These are phyloP conservation scores for Malus hybrid DNA, from an alignment of 331 rosid genomes.

Conservation along the genomic window DNA sequence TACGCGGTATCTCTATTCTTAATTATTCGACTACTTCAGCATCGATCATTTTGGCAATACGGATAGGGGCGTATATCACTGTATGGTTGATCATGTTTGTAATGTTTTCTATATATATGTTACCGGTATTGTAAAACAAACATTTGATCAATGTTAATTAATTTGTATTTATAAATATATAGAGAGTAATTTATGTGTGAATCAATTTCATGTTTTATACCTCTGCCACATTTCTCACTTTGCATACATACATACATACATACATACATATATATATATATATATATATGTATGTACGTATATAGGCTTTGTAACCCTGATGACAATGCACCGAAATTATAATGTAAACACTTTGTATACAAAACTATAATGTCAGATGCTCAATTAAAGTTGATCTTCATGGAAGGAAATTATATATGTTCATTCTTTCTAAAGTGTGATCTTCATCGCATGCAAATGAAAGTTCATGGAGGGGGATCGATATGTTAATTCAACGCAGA, in stretches of 20 bases:
- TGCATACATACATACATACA: not conserved
- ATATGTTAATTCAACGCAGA: not conserved
- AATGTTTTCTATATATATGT: not conserved
- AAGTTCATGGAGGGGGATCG: not conserved
- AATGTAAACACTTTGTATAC: not conserved
- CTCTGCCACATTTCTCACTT: not conserved
- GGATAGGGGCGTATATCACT: not conserved
- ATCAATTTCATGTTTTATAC: not conserved
- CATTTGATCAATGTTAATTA: not conserved
- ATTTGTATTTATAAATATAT: not conserved
- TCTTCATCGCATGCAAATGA: not conserved
- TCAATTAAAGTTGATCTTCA: too few species aligned
- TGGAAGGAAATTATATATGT: not conserved
- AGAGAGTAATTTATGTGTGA: not conserved
- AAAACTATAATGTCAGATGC: not conserved
- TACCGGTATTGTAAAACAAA: not conserved
- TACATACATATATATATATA: too few species aligned
- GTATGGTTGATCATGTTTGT: not conserved
- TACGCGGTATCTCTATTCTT: not conserved
- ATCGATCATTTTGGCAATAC: not conserved
- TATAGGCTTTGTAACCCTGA: not conserved
- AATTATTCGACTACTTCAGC: not conserved
- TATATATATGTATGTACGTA: too few species aligned
- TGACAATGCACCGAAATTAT: not conserved
- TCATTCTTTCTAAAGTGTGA: not conserved